Evolutionary conservation across 768 basidiomycete species (phyloP).

Genomic region (Mycena capillaripes): DNA sequence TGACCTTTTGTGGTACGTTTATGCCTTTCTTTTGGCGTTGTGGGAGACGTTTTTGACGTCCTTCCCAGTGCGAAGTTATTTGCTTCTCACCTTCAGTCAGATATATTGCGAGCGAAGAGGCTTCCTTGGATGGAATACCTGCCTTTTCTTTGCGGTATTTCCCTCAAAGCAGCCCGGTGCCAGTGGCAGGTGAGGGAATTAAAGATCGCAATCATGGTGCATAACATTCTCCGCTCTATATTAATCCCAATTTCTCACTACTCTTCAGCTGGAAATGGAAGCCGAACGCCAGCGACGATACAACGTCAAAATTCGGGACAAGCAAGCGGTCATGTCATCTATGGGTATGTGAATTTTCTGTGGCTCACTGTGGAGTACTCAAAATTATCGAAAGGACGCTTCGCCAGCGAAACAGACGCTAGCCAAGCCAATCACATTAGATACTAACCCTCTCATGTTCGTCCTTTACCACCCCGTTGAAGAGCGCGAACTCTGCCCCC

Average conservation of each 20-base stretch:
- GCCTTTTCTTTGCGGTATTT: conserved; percentile 11
- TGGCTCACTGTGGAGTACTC: neutral
- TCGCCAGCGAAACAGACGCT: neutral
- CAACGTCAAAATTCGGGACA: conserved; percentile 15
- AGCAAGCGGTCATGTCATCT: conserved; percentile 8
- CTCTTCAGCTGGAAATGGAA: conserved; percentile 12
- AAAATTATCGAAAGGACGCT: neutral
- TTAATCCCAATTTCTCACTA: neutral
- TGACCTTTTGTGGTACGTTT: conserved; percentile 2
- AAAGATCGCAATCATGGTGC: conserved; percentile 8
- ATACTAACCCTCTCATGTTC: neutral
- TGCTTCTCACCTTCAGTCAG: conserved; percentile 12
- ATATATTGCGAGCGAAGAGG: neutral
- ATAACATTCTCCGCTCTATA: neutral
- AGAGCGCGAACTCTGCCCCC: neutral
- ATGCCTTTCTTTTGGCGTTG: neutral
- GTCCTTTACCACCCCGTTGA: neutral
- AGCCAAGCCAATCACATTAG: neutral
- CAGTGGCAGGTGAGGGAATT: conserved; percentile 11
- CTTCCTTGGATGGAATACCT: conserved; percentile 4
- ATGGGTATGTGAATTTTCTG: neutral
- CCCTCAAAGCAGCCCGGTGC: conserved; percentile 17
- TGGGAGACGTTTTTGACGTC: neutral
- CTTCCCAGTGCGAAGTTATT: conserved; percentile 5
- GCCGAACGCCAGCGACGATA: conserved; percentile 22